These are phyloP conservation scores for Leavenworthia alabamica DNA, from an alignment of 345 rosid genomes.

Conservation along the genomic window DNA sequence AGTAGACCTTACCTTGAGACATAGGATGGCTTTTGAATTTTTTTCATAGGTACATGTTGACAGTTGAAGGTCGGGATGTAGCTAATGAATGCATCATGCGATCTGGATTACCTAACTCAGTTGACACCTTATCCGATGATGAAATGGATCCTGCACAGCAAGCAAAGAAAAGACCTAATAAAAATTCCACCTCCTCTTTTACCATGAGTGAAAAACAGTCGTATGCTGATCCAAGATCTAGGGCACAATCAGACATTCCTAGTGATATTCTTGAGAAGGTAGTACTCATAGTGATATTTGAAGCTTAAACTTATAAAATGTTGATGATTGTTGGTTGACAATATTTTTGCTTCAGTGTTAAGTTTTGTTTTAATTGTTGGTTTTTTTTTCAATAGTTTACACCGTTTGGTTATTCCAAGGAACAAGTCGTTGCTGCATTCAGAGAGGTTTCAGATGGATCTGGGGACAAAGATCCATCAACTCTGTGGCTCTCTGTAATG, in stretches of 20 bases:
- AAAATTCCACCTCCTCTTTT: slow-evolving; percentile 22
- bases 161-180: slow-evolving; percentile 13
- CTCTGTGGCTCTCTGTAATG: slow-evolving; percentile 57
- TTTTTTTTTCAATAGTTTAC: slow-evolving; percentile 38
- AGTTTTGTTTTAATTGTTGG: not conserved
- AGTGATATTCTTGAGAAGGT: slow-evolving; percentile 31
- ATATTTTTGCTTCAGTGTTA: not conserved
- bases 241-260: slow-evolving; percentile 14
- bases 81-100: slow-evolving; percentile 64
- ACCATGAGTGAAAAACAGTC: slow-evolving; percentile 13
- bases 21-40: not conserved
- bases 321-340: not conserved
- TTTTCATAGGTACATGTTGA: slow-evolving; percentile 68
- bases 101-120: slow-evolving; percentile 55
- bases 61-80: slow-evolving; percentile 64
- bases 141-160: slow-evolving; percentile 34
- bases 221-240: slow-evolving; percentile 7
- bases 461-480: slow-evolving; percentile 44
- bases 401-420: slow-evolving; percentile 57
- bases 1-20: slow-evolving; percentile 8
- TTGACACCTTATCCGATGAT: slow-evolving; percentile 24
- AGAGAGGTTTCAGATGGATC: slow-evolving; percentile 56
- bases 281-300: not conserved
- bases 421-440: slow-evolving; percentile 48
- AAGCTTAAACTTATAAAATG: not conserved